A percentile compares a stretch with the other conserved stretches of the same genome.
These are phyloP conservation scores for Sphagnum tenellum DNA, from an alignment of 225 moss, liverwort and hornwort genomes.

Conservation along the genomic window DNA sequence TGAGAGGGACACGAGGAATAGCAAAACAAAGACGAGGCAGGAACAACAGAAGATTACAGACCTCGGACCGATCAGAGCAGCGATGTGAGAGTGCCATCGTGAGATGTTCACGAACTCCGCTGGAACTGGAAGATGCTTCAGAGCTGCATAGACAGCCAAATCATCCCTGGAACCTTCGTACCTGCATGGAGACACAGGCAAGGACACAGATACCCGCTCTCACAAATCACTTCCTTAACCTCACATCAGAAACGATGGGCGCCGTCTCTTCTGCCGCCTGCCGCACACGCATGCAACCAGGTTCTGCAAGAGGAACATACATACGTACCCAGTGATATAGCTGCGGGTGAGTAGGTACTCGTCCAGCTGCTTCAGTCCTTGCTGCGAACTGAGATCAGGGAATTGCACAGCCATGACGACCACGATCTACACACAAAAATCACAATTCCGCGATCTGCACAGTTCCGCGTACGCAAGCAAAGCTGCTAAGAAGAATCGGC, in stretches of 20 bases:
- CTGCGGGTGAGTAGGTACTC: slow-evolving; percentile 38
- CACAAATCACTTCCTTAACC: background rate
- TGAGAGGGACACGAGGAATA: background rate
- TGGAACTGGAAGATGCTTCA: slow-evolving; percentile 25
- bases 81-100: slow-evolving; percentile 72
- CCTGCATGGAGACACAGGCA: slow-evolving; percentile 14
- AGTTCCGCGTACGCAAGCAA: too few species aligned
- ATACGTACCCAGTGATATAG: slow-evolving; percentile 57
- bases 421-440: too few species aligned
- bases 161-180: slow-evolving; percentile 72
- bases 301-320: background rate
- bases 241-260: background rate
- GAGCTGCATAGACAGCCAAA: slow-evolving; percentile 44
- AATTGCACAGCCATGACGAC: slow-evolving; percentile 39
- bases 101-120: slow-evolving; percentile 49
- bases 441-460: too few species aligned
- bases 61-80: slow-evolving; percentile 55
- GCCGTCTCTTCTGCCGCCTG: background rate
- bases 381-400: slow-evolving; percentile 33
- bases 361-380: slow-evolving; percentile 59
- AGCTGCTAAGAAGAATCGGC: too few species aligned
- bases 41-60: slow-evolving; percentile 12
- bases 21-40: background rate
- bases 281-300: background rate
- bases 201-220: background rate